phyloP scores from a whole-genome alignment of 75 land plant species.

The Cunninghamia lanceolata region DNA sequence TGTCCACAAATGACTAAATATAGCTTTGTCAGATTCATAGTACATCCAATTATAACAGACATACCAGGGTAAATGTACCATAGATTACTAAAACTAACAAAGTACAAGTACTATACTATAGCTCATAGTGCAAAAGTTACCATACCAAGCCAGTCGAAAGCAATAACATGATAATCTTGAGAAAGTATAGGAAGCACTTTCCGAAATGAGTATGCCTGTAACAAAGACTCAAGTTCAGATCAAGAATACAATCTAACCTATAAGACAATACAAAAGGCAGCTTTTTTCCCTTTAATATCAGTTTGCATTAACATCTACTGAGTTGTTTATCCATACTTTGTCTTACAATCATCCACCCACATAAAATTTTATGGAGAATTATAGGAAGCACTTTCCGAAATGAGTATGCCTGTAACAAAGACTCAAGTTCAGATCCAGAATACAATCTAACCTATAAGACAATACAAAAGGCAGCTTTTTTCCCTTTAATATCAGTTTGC shows the following conservation, averaged over 20 bases:
- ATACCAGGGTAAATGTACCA: too few relatives aligned
- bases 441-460: not conserved
- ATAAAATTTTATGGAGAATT: not conserved
- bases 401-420: slow-evolving; percentile 74
- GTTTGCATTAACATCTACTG: not conserved
- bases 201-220: slow-evolving; percentile 89
- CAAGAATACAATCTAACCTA: not conserved
- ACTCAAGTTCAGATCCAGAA: not conserved
- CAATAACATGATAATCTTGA: slow-evolving; percentile 63
- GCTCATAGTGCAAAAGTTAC: not conserved
- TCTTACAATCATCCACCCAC: not conserved
- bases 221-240: not conserved
- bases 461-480: not conserved
- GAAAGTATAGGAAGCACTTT: slow-evolving; percentile 73
- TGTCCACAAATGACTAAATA: too few relatives aligned
- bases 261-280: not conserved
- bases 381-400: slow-evolving; percentile 74
- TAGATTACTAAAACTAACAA: too few relatives aligned
- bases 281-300: not conserved
- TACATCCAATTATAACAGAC: too few relatives aligned
- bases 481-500: not conserved
- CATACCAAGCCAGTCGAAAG: slow-evolving; percentile 96
- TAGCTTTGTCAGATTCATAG: too few relatives aligned
- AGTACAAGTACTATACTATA: too few relatives aligned
- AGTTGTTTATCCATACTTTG: not conserved